Evolutionary conservation across 2,329 filamentous ascomycete genomes (phyloP).

Genomic region (Elsinoe necatrix): DNA sequence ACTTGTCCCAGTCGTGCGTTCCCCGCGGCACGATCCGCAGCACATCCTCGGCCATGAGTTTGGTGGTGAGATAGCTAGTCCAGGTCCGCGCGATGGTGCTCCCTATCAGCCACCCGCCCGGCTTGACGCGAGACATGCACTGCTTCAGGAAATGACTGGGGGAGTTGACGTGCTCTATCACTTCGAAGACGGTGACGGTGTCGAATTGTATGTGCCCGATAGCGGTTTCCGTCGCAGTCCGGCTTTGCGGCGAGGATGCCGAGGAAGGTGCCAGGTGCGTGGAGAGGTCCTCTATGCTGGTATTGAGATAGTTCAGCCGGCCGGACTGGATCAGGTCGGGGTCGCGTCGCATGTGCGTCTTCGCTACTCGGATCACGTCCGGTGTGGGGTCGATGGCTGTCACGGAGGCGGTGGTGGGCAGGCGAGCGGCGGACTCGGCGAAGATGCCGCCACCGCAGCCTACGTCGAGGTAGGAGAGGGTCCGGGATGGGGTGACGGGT

Average conservation of each 20-base stretch:
- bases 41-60: constrained; percentile 81
- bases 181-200: constrained; percentile 82
- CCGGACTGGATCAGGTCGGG: constrained; percentile 53
- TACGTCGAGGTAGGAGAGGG: constrained; percentile 72
- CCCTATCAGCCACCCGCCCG: constrained; percentile 86
- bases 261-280: constrained; percentile 19
- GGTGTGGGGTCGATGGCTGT: constrained; percentile 71
- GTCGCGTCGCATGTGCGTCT: constrained; percentile 65
- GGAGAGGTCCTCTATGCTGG: constrained; percentile 63
- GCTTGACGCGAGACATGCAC: constrained; percentile 67
- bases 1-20: constrained; percentile 95
- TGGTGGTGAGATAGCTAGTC: constrained; percentile 85
- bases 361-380: constrained; percentile 65
- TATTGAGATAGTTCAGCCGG: constrained; percentile 61
- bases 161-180: constrained; percentile 81
- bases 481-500: constrained; percentile 16
- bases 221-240: not conserved
- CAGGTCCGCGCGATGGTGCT: constrained; percentile 88
- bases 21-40: constrained; percentile 80
- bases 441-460: constrained; percentile 97
- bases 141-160: constrained; percentile 65
- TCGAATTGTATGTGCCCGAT: constrained; percentile 51
- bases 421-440: constrained; percentile 71
- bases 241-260: not conserved
- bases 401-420: constrained; percentile 55